These are phyloP conservation scores for Solanum bulbocastanum DNA, from an alignment of 257 asterid species.

Conservation along the genomic window DNA sequence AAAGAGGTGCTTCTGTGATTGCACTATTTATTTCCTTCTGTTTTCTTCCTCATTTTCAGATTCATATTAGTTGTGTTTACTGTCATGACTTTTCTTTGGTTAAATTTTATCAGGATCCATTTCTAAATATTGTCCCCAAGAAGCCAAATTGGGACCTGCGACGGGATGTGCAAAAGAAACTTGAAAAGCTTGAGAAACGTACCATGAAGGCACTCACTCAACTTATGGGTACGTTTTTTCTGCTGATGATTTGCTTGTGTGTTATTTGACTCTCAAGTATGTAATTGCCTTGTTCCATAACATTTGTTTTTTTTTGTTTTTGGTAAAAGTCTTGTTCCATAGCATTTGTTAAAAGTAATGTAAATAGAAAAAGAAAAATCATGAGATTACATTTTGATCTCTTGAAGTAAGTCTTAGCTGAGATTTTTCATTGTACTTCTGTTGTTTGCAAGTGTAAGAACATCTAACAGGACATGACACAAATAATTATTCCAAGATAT, in stretches of 20 bases:
- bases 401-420: background rate
- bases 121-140: constrained; percentile 91
- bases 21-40: background rate
- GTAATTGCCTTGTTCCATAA: background rate
- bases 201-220: constrained; percentile 69
- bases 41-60: background rate
- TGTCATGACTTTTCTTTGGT: background rate
- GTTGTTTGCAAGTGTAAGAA: background rate
- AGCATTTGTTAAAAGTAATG: background rate
- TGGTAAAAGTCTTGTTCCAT: background rate
- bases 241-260: background rate
- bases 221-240: constrained; percentile 56
- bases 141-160: constrained; percentile 96
- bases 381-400: background rate
- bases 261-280: background rate
- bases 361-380: background rate
- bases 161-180: constrained; percentile 89
- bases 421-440: background rate
- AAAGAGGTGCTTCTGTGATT: constrained; percentile 46
- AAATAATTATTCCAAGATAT: background rate
- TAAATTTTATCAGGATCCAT: constrained; percentile 55
- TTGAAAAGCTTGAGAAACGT: constrained; percentile 85
- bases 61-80: background rate
- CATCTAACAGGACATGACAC: background rate
- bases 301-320: background rate